Evolutionary conservation across 1,139 yeast species (phyloP).

Genomic region (Arxiozyma slooffiae): DNA sequence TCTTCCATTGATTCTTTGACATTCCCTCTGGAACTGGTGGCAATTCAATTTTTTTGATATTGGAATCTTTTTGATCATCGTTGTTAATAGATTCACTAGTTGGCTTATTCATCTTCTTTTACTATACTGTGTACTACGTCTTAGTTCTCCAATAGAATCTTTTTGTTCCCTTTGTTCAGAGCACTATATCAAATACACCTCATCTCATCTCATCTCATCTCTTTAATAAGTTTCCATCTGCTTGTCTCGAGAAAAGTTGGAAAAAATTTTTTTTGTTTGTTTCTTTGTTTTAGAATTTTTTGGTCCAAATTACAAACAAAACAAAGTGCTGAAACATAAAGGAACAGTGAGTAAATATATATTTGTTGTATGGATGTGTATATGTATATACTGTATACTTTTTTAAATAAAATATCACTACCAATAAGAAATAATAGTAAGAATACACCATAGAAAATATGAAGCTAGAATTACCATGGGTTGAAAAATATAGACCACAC

Average conservation of each 20-base stretch:
- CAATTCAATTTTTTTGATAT: constrained; percentile 5
- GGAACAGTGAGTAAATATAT: no score
- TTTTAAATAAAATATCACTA: neutral
- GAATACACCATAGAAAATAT: no score
- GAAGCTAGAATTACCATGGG: constrained; percentile 48
- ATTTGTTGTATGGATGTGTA: neutral
- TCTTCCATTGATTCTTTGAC: constrained; percentile 78
- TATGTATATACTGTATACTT: neutral
- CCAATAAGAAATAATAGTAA: neutral
- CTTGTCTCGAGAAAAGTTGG: neutral
- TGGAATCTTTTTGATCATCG: neutral
- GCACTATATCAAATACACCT: no score
- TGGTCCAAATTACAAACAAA: no score
- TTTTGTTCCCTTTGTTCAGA: no score
- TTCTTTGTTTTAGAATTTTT: neutral
- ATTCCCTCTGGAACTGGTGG: constrained; percentile 63
- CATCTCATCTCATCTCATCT: no score
- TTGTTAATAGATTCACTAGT: neutral
- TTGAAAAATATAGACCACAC: constrained; percentile 86
- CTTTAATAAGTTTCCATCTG: neutral
- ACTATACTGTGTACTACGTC: no score
- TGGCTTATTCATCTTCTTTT: neutral
- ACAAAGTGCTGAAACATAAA: no score
- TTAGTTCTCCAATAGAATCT: no score
- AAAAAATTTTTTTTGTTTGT: neutral